Conservation (phyloP, 768 basidiomycete species). For the Cystofilobasidium capitatum region DNA sequence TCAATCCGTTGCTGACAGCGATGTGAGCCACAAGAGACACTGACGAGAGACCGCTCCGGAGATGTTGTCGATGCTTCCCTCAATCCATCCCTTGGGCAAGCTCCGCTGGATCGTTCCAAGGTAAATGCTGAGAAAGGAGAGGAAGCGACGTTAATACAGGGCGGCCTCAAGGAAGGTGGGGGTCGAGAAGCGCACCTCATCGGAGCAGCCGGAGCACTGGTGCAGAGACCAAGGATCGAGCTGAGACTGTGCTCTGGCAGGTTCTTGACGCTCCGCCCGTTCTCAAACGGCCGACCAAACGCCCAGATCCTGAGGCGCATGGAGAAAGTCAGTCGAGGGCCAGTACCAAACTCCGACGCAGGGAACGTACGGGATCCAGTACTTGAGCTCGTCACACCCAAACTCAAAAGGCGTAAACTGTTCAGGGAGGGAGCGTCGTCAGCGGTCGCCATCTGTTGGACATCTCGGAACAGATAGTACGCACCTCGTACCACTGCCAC, state of each 20-base stretch:
- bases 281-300: conserved; percentile 26
- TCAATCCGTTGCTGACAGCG: background rate
- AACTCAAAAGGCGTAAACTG: conserved; percentile 26
- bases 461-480: background rate
- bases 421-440: background rate
- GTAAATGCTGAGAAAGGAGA: conserved; percentile 8
- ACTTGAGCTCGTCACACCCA: conserved; percentile 28
- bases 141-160: too few relatives aligned
- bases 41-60: conserved; percentile 21
- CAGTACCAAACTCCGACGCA: too few relatives aligned
- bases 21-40: background rate
- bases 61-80: conserved; percentile 27
- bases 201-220: conserved; percentile 25
- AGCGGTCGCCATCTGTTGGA: background rate
- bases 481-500: conserved; percentile 28
- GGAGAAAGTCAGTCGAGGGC: background rate
- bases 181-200: conserved; percentile 7
- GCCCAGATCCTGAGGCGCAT: conserved; percentile 24
- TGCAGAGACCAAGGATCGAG: conserved; percentile 26
- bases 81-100: conserved; percentile 27
- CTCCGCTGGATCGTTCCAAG: conserved; percentile 27
- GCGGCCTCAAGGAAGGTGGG: too few relatives aligned
- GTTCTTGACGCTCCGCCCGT: conserved; percentile 14
- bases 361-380: conserved; percentile 23
- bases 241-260: conserved; percentile 26